Percentiles rank a stretch among this genome's conserved stretches.
phyloP scores from a whole-genome alignment of 169 alveolate genomes.

The Plasmodium adleri region DNA sequence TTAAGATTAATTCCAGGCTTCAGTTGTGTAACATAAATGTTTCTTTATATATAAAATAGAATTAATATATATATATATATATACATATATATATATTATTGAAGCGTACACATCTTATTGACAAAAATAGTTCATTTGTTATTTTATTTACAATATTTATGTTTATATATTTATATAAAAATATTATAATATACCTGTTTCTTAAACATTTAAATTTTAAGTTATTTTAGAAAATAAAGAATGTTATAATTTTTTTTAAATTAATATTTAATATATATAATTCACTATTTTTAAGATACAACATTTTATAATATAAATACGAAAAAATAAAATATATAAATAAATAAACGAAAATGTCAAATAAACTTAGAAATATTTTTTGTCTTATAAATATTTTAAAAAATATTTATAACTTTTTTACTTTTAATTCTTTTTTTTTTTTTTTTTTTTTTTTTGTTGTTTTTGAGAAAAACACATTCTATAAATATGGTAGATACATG shows the following conservation, averaged over 20 bases:
- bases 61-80: no score
- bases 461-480: constrained; percentile 17
- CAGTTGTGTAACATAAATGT: no score
- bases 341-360: constrained; percentile 25
- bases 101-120: no score
- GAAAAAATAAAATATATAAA: not conserved
- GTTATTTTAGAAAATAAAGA: constrained; percentile 9
- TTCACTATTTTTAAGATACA: constrained; percentile 29
- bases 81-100: no score
- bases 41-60: no score
- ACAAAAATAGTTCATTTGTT: no score
- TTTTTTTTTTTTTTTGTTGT: constrained; percentile 6
- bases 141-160: no score
- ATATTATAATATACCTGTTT: no score
- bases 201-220: not conserved
- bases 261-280: constrained; percentile 11
- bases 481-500: constrained; percentile 8
- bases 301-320: constrained; percentile 23
- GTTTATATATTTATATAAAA: no score
- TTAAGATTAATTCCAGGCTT: no score
- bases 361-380: not conserved
- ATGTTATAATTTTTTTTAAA: not conserved
- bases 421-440: not conserved
- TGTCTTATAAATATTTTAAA: no score
- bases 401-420: no score